phyloP scores from a whole-genome alignment of 495 filamentous ascomycete genomes.

The Penicillium simplicissimum region DNA sequence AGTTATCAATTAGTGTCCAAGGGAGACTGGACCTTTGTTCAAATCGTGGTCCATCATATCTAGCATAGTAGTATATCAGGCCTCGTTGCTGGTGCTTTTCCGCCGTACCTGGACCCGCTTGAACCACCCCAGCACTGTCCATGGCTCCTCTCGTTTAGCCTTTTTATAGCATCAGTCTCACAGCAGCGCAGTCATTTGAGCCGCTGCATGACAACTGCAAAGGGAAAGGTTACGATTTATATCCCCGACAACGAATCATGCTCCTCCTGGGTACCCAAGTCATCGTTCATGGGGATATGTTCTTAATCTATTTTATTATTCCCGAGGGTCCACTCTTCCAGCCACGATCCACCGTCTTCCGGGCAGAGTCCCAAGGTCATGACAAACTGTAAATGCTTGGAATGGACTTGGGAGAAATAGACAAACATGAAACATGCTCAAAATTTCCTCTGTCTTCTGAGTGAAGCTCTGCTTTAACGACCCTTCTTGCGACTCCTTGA shows the following conservation, averaged over 20 bases:
- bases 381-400: not conserved
- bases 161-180: constrained; percentile 14
- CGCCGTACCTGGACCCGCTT: not conserved
- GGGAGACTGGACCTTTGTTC: not conserved
- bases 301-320: not conserved
- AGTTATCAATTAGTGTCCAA: not conserved
- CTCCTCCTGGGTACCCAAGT: not conserved
- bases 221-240: not conserved
- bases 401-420: not conserved
- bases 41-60: not conserved
- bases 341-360: constrained; percentile 1
- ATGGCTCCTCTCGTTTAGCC: constrained; percentile 10
- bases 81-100: not conserved
- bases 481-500: too few species aligned
- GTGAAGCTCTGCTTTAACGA: too few species aligned
- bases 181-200: not conserved
- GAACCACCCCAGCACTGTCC: constrained; percentile 6
- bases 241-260: not conserved
- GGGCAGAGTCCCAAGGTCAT: not conserved
- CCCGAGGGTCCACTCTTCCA: not conserved
- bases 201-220: not conserved
- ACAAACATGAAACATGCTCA: not conserved
- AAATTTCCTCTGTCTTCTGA: not conserved
- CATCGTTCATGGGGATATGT: not conserved
- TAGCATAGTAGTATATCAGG: not conserved